phyloP scores from a whole-genome alignment of 768 basidiomycete species.

The Kwoniella botswanensis region DNA sequence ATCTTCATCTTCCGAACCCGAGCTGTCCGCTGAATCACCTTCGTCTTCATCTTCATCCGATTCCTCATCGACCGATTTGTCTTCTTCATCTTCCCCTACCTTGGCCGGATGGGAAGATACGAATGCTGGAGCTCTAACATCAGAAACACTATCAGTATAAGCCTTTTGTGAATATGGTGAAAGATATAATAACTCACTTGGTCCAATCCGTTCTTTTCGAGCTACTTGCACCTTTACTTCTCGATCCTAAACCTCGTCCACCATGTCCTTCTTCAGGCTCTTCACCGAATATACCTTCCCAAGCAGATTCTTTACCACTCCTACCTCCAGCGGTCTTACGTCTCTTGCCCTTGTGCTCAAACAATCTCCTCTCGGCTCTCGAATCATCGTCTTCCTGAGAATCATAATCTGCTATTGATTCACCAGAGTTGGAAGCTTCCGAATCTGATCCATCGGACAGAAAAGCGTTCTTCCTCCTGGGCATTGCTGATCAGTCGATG shows the following conservation, averaged over 20 bases:
- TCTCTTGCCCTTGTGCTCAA: constrained; percentile 49
- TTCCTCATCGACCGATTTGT: constrained; percentile 18
- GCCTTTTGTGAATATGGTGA: neutral
- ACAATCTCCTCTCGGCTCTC: constrained; percentile 47
- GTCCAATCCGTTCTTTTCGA: constrained; percentile 46
- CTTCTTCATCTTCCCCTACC: constrained; percentile 16
- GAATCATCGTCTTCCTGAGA: constrained; percentile 55
- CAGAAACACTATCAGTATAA: neutral
- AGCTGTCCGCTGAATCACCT: constrained; percentile 8
- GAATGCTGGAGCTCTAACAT: constrained; percentile 50
- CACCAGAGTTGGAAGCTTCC: constrained; percentile 58
- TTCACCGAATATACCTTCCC: constrained; percentile 57
- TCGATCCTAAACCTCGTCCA: constrained; percentile 35
- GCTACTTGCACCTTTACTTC: constrained; percentile 25
- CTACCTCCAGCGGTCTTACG: constrained; percentile 34
- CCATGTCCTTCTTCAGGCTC: constrained; percentile 42
- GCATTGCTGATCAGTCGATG: constrained; percentile 38
- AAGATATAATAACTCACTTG: constrained; percentile 33
- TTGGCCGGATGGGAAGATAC: constrained; percentile 30
- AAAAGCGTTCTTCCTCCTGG: constrained; percentile 59
- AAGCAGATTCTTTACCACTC: constrained; percentile 52
- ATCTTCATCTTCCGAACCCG: constrained; percentile 23
- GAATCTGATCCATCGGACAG: constrained; percentile 65
- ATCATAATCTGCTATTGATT: constrained; percentile 41
- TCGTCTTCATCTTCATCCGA: constrained; percentile 12